Percentiles rank a stretch among this genome's conserved stretches.
Evolutionary conservation across 169 alveolate species (phyloP).

Genomic region (Plasmodium gonderi): DNA sequence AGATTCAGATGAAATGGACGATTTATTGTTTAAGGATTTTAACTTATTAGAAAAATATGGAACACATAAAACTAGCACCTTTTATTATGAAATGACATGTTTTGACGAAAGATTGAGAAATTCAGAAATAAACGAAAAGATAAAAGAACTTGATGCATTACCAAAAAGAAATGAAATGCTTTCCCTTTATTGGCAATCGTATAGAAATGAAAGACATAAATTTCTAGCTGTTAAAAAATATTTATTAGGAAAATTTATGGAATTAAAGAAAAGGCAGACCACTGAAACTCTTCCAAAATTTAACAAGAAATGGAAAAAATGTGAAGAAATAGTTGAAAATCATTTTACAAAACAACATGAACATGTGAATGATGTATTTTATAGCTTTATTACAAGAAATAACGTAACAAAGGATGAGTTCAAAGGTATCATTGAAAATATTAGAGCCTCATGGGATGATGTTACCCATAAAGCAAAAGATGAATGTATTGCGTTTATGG

Average conservation of each 20-base stretch:
- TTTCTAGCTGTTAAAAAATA: neutral
- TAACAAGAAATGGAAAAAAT: neutral
- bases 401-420: neutral
- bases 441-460: neutral
- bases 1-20: neutral
- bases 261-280: neutral
- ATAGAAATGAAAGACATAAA: neutral
- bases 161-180: neutral
- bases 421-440: neutral
- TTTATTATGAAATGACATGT: neutral
- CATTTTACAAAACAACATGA: neutral
- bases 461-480: neutral
- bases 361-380: neutral
- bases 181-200: neutral
- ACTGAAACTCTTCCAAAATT: neutral
- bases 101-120: conserved; percentile 1
- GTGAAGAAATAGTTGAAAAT: neutral
- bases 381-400: neutral
- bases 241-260: neutral
- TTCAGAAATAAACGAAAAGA: neutral
- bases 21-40: neutral
- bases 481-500: neutral
- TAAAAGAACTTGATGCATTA: neutral
- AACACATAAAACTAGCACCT: neutral
- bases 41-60: neutral